A percentile compares a stretch with the other conserved stretches of the same genome.
These are phyloP conservation scores for Xanthoceras sorbifolium DNA, from an alignment of 345 rosid species.

Conservation along the genomic window DNA sequence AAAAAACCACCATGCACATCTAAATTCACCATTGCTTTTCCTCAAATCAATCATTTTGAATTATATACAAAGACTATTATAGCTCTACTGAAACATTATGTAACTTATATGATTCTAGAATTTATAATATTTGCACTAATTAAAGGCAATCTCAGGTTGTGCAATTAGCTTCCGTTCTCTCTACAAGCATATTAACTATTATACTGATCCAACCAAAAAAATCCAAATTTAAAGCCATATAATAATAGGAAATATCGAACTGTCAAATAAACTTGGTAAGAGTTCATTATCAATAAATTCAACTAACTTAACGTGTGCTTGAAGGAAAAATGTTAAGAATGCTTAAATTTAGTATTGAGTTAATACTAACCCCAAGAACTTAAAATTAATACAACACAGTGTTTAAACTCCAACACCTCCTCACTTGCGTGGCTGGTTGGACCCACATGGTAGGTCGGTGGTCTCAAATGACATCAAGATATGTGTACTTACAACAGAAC, in stretches of 20 bases:
- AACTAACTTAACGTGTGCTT: not conserved
- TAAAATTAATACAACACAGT: too few relatives aligned
- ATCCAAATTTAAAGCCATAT: not conserved
- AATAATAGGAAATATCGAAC: not conserved
- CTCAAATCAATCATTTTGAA: not conserved
- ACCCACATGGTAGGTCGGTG: not conserved
- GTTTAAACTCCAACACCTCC: not conserved
- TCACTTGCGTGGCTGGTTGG: not conserved
- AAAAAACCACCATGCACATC: not conserved
- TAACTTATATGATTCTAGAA: not conserved
- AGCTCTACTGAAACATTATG: not conserved
- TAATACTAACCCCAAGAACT: not conserved
- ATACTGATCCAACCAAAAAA: not conserved
- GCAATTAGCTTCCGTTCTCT: not conserved
- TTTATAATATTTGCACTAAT: not conserved
- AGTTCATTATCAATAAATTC: not conserved
- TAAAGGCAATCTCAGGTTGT: constrained; percentile 6
- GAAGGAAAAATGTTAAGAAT: not conserved
- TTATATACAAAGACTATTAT: not conserved
- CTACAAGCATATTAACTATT: not conserved
- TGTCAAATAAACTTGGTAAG: not conserved
- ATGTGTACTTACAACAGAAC: not conserved
- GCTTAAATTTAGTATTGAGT: too few relatives aligned
- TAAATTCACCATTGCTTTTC: not conserved
- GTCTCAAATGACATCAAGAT: not conserved